Evolutionary conservation across 495 filamentous ascomycete species (phyloP).

Genomic region (Penicillium ucsense): DNA sequence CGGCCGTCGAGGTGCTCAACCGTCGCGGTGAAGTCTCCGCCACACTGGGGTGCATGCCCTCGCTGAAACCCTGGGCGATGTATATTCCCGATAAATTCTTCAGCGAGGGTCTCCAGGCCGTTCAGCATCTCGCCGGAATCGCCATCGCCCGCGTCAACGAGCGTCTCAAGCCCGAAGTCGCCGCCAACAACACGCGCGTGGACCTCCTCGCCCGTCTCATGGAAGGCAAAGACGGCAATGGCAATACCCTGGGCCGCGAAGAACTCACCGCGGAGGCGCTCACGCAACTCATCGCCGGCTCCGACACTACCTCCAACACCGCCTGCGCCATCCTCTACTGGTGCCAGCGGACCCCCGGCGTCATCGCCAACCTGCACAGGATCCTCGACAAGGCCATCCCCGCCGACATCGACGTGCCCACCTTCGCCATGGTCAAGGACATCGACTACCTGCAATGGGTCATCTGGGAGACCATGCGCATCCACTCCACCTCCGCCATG

Average conservation of each 20-base stretch:
- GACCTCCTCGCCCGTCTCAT: conserved; percentile 78
- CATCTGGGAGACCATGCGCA: conserved; percentile 82
- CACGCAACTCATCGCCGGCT: conserved; percentile 85
- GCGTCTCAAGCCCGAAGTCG: conserved; percentile 55
- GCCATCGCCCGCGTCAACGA: conserved; percentile 72
- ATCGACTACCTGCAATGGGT: conserved; percentile 62
- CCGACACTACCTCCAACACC: conserved; percentile 85
- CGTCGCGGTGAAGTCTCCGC: conserved; percentile 45
- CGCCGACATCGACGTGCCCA: conserved; percentile 50
- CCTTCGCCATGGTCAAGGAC: conserved; percentile 61
- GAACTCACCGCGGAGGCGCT: conserved; percentile 84
- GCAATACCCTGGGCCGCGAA: conserved; percentile 58
- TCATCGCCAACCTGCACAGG: conserved; percentile 58
- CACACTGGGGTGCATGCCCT: conserved; percentile 37
- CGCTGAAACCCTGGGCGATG: conserved; percentile 40
- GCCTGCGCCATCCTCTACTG: conserved; percentile 80
- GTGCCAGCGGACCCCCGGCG: conserved; percentile 57
- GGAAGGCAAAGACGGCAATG: conserved; percentile 76
- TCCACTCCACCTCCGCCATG: conserved; percentile 81
- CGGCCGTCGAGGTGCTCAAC: conserved; percentile 45
- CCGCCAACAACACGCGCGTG: conserved; percentile 49
- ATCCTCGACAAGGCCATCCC: conserved; percentile 65
- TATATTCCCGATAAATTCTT: conserved; percentile 46
- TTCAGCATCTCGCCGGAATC: conserved; percentile 46
- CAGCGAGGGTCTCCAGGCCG: conserved; percentile 37